Evolutionary conservation across 148 eudicot genomes (phyloP), one percentile per base, ranked within the genome.

Genomic region (Cornus suecica): DNA sequence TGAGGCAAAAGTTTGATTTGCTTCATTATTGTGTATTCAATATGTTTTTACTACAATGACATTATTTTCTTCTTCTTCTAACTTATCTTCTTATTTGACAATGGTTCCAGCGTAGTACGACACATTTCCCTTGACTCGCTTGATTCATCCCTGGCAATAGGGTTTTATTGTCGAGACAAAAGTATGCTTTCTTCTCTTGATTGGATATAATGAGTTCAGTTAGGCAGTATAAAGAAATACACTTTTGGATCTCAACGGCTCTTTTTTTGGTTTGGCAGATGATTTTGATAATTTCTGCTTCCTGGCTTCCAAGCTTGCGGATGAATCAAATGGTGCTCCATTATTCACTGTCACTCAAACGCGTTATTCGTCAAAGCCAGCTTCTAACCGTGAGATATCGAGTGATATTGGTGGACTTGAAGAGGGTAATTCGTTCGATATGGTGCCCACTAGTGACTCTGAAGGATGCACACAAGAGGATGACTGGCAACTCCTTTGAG

Each of bases 131-230:
- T 92, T 61, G 97, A 92, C 61, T 88, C 94, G n/a, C 84, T 92
- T 41, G 99, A 94, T 87, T 84, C 99, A 11, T 94, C 99, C 72
- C 79, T 94, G 86, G 97, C 98, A 9, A 89, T 94, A 45, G 98
- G 98, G 79, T 94, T 92, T 83, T 94, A 94, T 60, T 92, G 94
- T 88, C 78, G 81, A 82, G 91, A 90, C 87, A 87, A 89, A 89
- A 91, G 98, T 94, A 86, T 23, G 83, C 29, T 41, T 22, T 0
- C 80, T 24, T 10, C 28, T 61, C 62, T 64, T 10, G 42, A 31
- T n/a, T 74, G 41, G 22, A 25, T 30, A 34, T 29, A 5, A 11
- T 10, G 11, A 22, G 20, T 26, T 25, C 11, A 41, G 15, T 20
- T 31, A 20, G 31, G 42, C 42, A 10, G 51, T 25, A n/a, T 25